Evolutionary conservation across 495 filamentous ascomycete genomes (phyloP).

Genomic region (Tuber indicum): DNA sequence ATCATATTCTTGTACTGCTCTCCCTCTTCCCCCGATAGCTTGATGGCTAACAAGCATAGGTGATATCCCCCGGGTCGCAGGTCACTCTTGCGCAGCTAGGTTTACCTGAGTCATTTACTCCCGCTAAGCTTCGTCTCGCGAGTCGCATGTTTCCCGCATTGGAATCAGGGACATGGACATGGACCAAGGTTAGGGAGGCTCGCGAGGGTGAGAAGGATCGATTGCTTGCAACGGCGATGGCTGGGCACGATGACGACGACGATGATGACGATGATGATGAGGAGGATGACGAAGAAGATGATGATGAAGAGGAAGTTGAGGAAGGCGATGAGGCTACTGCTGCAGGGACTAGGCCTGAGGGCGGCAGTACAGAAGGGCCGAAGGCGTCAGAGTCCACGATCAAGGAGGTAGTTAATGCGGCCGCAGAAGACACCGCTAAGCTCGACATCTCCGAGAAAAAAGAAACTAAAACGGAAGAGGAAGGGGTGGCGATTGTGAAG

Average conservation of each 20-base stretch:
- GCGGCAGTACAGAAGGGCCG: neutral
- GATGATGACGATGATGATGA: constrained; percentile 51
- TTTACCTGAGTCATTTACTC: constrained; percentile 82
- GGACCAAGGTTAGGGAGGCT: constrained; percentile 61
- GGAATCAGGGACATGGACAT: constrained; percentile 75
- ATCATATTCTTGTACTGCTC: constrained; percentile 60
- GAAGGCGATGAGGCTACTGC: constrained; percentile 41
- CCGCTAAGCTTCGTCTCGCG: constrained; percentile 68
- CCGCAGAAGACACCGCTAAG: constrained; percentile 17
- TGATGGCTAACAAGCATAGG: constrained; percentile 45
- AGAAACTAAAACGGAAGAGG: constrained; percentile 16
- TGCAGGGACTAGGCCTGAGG: neutral
- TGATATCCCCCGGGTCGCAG: constrained; percentile 91
- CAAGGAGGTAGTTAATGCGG: constrained; percentile 12
- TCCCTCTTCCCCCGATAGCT: neutral
- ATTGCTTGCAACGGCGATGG: constrained; percentile 43
- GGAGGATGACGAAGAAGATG: constrained; percentile 37
- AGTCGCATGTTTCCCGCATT: constrained; percentile 86
- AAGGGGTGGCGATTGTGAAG: constrained; percentile 43
- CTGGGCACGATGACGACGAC: constrained; percentile 41
- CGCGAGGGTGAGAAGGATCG: constrained; percentile 56
- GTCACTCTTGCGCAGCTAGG: constrained; percentile 91
- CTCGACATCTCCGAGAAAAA: constrained; percentile 14
- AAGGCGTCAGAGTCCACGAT: constrained; percentile 42
- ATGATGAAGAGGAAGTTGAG: constrained; percentile 37